These are phyloP conservation scores for Cymbopogon citratus DNA, from an alignment of 176 grass and related monocot species.

Conservation along the genomic window DNA sequence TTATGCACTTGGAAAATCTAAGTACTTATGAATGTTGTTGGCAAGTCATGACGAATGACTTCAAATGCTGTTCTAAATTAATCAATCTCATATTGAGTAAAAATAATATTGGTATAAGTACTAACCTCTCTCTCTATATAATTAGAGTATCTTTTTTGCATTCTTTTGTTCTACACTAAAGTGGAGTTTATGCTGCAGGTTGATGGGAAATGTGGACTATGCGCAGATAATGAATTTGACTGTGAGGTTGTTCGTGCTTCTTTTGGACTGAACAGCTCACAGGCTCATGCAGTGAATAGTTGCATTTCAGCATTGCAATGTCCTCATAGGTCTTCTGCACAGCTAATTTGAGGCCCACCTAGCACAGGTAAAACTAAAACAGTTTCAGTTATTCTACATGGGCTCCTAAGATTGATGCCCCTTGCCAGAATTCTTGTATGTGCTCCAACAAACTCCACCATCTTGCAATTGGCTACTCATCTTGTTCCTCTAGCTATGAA, in stretches of 20 bases:
- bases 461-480: background rate
- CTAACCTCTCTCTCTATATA: background rate
- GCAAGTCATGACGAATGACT: background rate
- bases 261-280: constrained; percentile 39
- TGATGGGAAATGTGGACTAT: constrained; percentile 1
- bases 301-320: constrained; percentile 22
- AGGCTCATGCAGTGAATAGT: constrained; percentile 6
- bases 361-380: constrained; percentile 40
- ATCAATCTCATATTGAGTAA: background rate
- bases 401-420: background rate
- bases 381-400: constrained; percentile 15
- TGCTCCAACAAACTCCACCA: background rate
- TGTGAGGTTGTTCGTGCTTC: too few species aligned
- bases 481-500: background rate
- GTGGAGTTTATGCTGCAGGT: background rate
- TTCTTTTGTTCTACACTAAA: background rate
- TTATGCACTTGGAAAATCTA: constrained; percentile 27
- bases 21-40: constrained; percentile 32
- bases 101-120: background rate
- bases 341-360: constrained; percentile 42
- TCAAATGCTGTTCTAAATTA: background rate
- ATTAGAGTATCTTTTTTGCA: background rate
- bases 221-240: background rate
- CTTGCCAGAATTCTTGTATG: background rate
- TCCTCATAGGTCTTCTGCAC: constrained; percentile 7